Conservation (phyloP, 129 eudicot genomes). For the Dittrichia graveolens region DNA sequence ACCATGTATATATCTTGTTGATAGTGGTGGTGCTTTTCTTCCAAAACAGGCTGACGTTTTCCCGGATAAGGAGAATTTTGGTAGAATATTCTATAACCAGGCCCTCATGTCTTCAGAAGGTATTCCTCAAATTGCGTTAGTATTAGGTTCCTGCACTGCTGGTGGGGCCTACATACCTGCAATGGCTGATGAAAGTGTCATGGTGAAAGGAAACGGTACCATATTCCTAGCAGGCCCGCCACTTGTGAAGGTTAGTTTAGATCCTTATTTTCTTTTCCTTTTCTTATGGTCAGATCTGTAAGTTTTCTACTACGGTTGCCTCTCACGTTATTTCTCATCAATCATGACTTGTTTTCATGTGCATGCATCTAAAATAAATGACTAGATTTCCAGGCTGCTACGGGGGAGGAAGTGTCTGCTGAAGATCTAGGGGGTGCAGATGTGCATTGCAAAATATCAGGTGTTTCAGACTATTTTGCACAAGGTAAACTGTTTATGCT, state of each 20-base stretch:
- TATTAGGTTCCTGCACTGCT: slow-evolving; percentile 96
- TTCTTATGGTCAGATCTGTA: slow-evolving; percentile 3
- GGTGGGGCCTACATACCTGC: slow-evolving; percentile 99
- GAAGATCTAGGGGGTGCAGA: slow-evolving; percentile 98
- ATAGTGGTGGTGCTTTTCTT: slow-evolving; percentile 97
- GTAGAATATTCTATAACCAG: slow-evolving; percentile 90
- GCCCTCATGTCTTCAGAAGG: slow-evolving; percentile 92
- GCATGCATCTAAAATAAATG: slow-evolving; percentile 25
- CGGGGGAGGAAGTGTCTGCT: slow-evolving; percentile 95
- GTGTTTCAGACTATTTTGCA: slow-evolving; percentile 92
- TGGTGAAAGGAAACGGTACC: slow-evolving; percentile 99
- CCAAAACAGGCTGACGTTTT: slow-evolving; percentile 97
- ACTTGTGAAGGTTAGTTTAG: slow-evolving; percentile 81
- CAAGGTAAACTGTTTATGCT: slow-evolving; percentile 58
- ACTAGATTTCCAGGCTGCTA: slow-evolving; percentile 76
- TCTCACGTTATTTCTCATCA: not conserved
- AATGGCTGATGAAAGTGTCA: slow-evolving; percentile 99
- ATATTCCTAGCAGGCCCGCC: slow-evolving; percentile 99
- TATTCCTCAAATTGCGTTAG: slow-evolving; percentile 94
- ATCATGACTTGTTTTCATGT: slow-evolving; percentile 23
- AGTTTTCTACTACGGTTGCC: not conserved
- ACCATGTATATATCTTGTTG: slow-evolving; percentile 96
- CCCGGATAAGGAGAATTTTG: slow-evolving; percentile 93
- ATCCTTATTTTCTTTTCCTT: not conserved
- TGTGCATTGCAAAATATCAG: slow-evolving; percentile 91